These are phyloP conservation scores for Colletotrichum sp. DNA, from an alignment of 2,329 filamentous ascomycete species.

Conservation along the genomic window DNA sequence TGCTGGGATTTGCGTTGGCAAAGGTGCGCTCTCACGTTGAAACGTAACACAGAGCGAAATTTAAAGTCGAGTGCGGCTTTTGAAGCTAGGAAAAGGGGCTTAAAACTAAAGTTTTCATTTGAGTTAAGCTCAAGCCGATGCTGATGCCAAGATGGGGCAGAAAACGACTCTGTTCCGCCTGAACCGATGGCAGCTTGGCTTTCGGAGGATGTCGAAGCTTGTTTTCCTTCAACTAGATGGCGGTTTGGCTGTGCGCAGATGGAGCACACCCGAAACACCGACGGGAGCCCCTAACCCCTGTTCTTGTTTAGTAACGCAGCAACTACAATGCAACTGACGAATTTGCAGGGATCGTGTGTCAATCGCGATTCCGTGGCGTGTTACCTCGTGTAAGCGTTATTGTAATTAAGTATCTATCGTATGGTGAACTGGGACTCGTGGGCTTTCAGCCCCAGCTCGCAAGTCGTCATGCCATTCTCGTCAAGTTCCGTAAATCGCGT, in stretches of 20 bases:
- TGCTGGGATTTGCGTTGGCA: neutral
- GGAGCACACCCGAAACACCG: slow-evolving; percentile 11
- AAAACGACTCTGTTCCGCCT: neutral
- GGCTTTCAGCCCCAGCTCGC: neutral
- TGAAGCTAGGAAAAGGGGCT: neutral
- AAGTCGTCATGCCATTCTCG: neutral
- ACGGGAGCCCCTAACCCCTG: neutral
- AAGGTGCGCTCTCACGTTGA: neutral
- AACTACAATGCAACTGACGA: neutral
- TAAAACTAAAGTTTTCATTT: neutral
- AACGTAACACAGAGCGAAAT: neutral
- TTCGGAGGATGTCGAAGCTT: neutral
- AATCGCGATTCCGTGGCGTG: neutral
- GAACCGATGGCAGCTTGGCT: neutral
- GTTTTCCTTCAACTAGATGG: neutral
- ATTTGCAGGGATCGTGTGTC: neutral
- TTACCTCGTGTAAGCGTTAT: neutral
- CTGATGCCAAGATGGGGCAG: neutral
- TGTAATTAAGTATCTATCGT: neutral
- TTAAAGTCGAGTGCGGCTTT: neutral
- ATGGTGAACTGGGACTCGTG: neutral
- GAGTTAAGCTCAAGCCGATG: slow-evolving; percentile 7
- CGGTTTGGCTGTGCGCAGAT: neutral
- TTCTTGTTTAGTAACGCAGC: neutral
- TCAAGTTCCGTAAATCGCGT: slow-evolving; percentile 16